Base-by-base conservation (phyloP, 2,329 filamentous ascomycete genomes). In the Chalaropsis ovoidea region DNA sequence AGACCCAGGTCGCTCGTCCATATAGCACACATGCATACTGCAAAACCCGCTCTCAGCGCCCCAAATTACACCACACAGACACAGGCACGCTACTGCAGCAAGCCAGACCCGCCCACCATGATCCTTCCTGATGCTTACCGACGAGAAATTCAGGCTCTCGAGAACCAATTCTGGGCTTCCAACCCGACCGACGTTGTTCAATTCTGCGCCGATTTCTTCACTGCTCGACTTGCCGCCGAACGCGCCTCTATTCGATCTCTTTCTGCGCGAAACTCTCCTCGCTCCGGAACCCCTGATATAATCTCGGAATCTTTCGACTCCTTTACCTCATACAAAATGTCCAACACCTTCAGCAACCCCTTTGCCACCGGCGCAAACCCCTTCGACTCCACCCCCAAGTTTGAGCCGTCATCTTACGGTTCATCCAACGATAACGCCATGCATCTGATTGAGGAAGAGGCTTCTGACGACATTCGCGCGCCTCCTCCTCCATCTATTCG, bases 321-420 rank as follows among this genome's bases (percentile, higher is more conserved):
- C 3, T 67, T 67, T 43, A 60, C 61, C 49, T 63, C 63, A 35
- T 67, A 63, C 64, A 67, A 60, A 61, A 67, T 67, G 65, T 86
- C 90, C 70, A 84, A 86, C 74, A 86, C 82, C 72, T 94, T 95
- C 76, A 88, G 87, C 67, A 90, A 89, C 75, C 83, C 86, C 61
- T 84, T 86, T 69, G 83, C 82, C 75, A 79, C 80, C 63, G 83
- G 84, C 70, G 80, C 79, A 75, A 94, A 92, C 76, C 89, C 89
- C 43, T 92, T 92, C 71, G 86, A 87, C 67, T 77, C 77, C 69
- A 77, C 79, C 69, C 79, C 73, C 77, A 71, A 74, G 73, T 71
- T 67, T 13, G 42, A 67, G 75, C 71, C 69, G 69, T 69, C 63
- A 68, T 71, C 71, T 35, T 75, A 76, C 68, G 68, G 71, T 70